A percentile compares a stretch with the other conserved stretches of the same genome.
Evolutionary conservation across 176 grass and related monocot species (phyloP).

Genomic region (Elaeis guineensis): DNA sequence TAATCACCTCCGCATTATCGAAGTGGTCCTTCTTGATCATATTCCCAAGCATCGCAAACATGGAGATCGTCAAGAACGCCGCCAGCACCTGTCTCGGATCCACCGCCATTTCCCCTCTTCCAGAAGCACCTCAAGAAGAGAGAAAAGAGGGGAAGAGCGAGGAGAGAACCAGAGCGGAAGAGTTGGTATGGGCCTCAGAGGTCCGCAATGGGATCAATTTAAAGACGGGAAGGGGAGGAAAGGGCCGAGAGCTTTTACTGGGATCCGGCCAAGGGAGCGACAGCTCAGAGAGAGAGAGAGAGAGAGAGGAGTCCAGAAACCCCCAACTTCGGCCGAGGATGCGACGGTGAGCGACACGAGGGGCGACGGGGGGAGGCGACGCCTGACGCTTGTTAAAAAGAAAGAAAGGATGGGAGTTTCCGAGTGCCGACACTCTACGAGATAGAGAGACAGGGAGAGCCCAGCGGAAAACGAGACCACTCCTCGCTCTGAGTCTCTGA

Average conservation of each 20-base stretch:
- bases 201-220: not conserved
- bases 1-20: slow-evolving; percentile 26
- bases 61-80: slow-evolving; percentile 66
- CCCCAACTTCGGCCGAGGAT: too few species aligned
- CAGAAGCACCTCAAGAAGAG: not conserved
- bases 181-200: not conserved
- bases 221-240: too few species aligned
- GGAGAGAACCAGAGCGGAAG: not conserved
- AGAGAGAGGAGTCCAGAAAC: not conserved
- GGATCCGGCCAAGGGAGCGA: slow-evolving; percentile 2
- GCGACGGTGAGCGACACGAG: not conserved
- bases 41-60: slow-evolving; percentile 90
- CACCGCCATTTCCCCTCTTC: slow-evolving; percentile 37
- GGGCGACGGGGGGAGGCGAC: not conserved
- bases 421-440: not conserved
- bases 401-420: too few species aligned
- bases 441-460: not conserved
- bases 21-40: slow-evolving; percentile 84
- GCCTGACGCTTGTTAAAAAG: too few species aligned
- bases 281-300: not conserved
- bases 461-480: too few species aligned
- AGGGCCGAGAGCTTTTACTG: not conserved
- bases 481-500: too few species aligned
- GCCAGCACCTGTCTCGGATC: slow-evolving; percentile 73
- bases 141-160: not conserved